Evolutionary conservation across 2,329 filamentous ascomycete species (phyloP).

Genomic region (Talaromyces atroroseus): DNA sequence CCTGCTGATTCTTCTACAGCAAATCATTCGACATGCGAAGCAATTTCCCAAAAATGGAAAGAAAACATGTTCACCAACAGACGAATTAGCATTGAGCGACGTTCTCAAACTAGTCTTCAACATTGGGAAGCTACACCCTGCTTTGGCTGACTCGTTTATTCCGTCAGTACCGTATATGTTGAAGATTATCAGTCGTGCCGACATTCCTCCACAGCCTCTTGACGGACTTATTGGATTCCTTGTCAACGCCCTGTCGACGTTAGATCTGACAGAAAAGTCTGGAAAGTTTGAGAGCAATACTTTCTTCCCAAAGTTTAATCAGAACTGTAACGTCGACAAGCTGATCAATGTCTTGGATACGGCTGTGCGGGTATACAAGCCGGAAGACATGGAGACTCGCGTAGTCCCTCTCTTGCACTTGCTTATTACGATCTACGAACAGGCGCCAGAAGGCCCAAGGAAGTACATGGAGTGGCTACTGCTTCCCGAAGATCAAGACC

Average conservation of each 20-base stretch:
- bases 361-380: constrained; percentile 58
- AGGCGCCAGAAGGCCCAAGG: constrained; percentile 59
- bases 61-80: constrained; percentile 44
- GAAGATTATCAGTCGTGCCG: constrained; percentile 59
- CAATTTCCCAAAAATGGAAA: constrained; percentile 42
- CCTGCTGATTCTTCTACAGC: constrained; percentile 34
- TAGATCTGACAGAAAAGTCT: constrained; percentile 60
- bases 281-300: constrained; percentile 43
- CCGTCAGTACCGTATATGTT: constrained; percentile 64
- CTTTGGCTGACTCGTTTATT: constrained; percentile 58
- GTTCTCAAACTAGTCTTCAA: constrained; percentile 88
- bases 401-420: constrained; percentile 70
- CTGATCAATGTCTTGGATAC: constrained; percentile 66
- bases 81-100: constrained; percentile 74
- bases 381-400: constrained; percentile 65
- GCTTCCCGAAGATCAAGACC: constrained; percentile 71
- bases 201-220: constrained; percentile 60
- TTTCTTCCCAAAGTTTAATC: constrained; percentile 61
- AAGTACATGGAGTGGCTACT: constrained; percentile 60
- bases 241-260: constrained; percentile 74
- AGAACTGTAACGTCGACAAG: constrained; percentile 56
- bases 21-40: constrained; percentile 65
- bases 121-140: constrained; percentile 67
- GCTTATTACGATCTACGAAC: constrained; percentile 64
- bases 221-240: constrained; percentile 66